These are phyloP conservation scores for Zygosaccharomyces kombuchaensis DNA, from an alignment of 805 yeast genomes.

Conservation along the genomic window DNA sequence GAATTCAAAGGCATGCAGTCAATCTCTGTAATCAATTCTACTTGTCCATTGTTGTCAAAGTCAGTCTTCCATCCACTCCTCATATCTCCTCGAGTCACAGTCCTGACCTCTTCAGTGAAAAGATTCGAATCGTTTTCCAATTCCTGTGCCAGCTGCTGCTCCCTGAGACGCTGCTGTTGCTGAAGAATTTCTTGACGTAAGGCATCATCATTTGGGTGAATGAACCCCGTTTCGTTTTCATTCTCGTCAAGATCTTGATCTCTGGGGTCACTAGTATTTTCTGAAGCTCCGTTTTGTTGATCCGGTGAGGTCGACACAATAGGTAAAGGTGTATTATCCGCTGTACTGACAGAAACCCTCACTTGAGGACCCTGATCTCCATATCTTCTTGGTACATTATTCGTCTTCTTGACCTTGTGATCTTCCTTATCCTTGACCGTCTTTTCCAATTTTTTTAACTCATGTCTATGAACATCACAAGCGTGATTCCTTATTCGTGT, in stretches of 20 bases:
- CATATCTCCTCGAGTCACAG: conserved; percentile 73
- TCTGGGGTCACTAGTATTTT: conserved; percentile 19
- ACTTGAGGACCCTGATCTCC: conserved; percentile 39
- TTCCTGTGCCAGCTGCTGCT: conserved; percentile 32
- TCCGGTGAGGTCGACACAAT: conserved; percentile 6
- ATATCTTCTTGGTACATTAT: conserved; percentile 34
- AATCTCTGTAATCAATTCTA: conserved; percentile 74
- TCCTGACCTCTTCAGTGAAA: conserved; percentile 68
- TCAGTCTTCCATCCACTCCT: conserved; percentile 96
- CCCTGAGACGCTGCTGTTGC: conserved; percentile 33
- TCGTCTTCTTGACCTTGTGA: conserved; percentile 36
- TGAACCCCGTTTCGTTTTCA: conserved; percentile 25
- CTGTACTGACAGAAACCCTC: conserved; percentile 34
- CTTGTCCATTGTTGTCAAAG: conserved; percentile 68
- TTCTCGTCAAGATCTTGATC: conserved; percentile 35
- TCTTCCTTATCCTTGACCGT: conserved; percentile 34
- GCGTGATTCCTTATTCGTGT: conserved; percentile 55
- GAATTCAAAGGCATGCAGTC: conserved; percentile 56
- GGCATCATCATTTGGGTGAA: conserved; percentile 37
- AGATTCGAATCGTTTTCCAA: conserved; percentile 39
- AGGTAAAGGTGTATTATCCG: conserved; percentile 28
- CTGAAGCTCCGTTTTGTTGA: conserved; percentile 6
- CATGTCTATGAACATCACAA: conserved; percentile 54
- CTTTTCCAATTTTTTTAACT: conserved; percentile 37
- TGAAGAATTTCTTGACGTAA: conserved; percentile 32